A percentile compares a stretch with the other conserved stretches of the same genome.
These are phyloP conservation scores for Mortierella claussenii DNA, from an alignment of 192 early-diverging fungal species.

Conservation along the genomic window DNA sequence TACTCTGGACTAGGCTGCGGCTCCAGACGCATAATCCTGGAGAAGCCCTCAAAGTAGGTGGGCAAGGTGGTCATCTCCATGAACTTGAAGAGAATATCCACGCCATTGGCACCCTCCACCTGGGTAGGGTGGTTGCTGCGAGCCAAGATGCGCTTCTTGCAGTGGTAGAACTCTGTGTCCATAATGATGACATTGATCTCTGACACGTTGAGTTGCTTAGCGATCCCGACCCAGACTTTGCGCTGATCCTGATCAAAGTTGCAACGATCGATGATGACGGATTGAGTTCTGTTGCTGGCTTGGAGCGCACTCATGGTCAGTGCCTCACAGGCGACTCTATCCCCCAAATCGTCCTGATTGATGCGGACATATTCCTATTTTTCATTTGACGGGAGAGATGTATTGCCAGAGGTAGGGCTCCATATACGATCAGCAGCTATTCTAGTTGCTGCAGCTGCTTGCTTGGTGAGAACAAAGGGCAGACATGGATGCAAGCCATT, in stretches of 20 bases:
- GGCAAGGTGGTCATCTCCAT: constrained; percentile 58
- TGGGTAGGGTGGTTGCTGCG: constrained; percentile 77
- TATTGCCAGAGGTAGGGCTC: too few species aligned
- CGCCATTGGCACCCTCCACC: constrained; percentile 71
- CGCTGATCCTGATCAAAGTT: constrained; percentile 83
- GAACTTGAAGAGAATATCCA: constrained; percentile 72
- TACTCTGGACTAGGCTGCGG: constrained; percentile 54
- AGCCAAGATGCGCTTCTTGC: constrained; percentile 70
- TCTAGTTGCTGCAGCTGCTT: too few species aligned
- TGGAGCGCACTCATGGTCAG: constrained; percentile 43
- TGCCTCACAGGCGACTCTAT: constrained; percentile 73
- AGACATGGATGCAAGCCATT: too few species aligned
- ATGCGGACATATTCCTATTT: constrained; percentile 69
- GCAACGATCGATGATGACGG: constrained; percentile 80
- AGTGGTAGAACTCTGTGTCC: constrained; percentile 63
- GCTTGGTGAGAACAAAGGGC: background rate
- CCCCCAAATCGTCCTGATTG: constrained; percentile 81
- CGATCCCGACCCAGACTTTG: constrained; percentile 76
- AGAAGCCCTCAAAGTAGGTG: constrained; percentile 57
- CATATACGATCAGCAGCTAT: too few species aligned
- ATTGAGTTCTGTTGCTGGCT: constrained; percentile 61
- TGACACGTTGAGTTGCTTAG: constrained; percentile 61
- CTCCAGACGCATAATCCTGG: constrained; percentile 52
- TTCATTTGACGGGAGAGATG: background rate
- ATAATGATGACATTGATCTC: constrained; percentile 76